Evolutionary conservation across 345 rosid genomes (phyloP).

Genomic region (Limnanthes douglasii): DNA sequence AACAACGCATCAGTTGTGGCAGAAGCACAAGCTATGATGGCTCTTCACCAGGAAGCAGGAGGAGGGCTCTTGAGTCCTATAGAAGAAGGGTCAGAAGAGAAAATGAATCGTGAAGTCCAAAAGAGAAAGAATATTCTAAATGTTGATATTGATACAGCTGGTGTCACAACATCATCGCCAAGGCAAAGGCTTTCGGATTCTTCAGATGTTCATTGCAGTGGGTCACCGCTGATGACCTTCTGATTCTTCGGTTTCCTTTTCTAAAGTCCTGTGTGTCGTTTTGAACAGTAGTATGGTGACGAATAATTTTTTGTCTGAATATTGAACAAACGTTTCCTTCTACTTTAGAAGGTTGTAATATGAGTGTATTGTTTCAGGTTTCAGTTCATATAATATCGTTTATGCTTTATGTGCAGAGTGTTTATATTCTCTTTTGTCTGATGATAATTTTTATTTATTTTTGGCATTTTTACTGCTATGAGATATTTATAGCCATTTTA

Average conservation of each 20-base stretch:
- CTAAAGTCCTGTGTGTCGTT: constrained; percentile 6
- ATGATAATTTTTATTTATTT: too few species aligned
- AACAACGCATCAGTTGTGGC: constrained; percentile 47
- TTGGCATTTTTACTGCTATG: too few species aligned
- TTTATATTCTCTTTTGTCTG: too few species aligned
- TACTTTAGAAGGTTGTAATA: too few species aligned
- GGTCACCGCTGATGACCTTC: constrained; percentile 80
- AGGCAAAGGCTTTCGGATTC: constrained; percentile 79
- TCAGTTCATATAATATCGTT: too few species aligned
- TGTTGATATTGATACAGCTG: constrained; percentile 59
- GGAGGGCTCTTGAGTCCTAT: constrained; percentile 57
- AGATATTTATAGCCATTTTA: too few species aligned
- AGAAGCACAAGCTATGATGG: constrained; percentile 63
- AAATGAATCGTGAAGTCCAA: constrained; percentile 37
- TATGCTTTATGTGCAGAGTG: too few species aligned
- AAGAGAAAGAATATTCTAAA: constrained; percentile 73
- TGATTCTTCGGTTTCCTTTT: too few species aligned
- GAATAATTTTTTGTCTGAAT: too few species aligned
- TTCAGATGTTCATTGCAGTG: constrained; percentile 81
- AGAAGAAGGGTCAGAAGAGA: constrained; percentile 58
- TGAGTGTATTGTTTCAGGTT: too few species aligned
- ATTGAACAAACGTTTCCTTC: too few species aligned
- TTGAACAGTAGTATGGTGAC: too few species aligned
- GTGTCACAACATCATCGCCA: constrained; percentile 53
- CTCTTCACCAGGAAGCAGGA: constrained; percentile 19